phyloP scores from a whole-genome alignment of 1,284 basidiomycete species.

The Sporisorium sorghi region DNA sequence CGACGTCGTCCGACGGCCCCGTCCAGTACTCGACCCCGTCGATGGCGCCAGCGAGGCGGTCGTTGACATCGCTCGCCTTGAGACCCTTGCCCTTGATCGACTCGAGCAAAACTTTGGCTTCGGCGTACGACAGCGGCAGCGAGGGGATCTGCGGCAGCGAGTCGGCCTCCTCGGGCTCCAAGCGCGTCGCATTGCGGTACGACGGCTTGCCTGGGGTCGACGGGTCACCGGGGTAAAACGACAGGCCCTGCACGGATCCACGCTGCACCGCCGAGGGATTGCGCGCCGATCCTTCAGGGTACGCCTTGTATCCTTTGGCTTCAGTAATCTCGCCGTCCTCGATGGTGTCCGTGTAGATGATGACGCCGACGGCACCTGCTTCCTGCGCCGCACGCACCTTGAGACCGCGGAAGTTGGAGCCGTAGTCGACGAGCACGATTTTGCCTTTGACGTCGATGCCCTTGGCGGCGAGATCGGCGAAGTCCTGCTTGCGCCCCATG shows the following conservation, averaged over 20 bases:
- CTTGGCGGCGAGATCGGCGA: constrained; percentile 71
- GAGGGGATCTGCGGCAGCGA: constrained; percentile 87
- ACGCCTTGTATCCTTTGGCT: constrained; percentile 74
- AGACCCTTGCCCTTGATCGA: constrained; percentile 70
- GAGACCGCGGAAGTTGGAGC: constrained; percentile 83
- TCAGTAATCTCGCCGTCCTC: constrained; percentile 86
- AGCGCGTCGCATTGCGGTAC: constrained; percentile 83
- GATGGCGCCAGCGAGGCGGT: constrained; percentile 72
- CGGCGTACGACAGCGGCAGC: constrained; percentile 74
- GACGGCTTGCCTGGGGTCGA: constrained; percentile 87
- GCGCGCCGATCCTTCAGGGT: constrained; percentile 87
- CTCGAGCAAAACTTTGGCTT: constrained; percentile 72
- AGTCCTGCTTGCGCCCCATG: constrained; percentile 83
- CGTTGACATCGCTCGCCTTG: constrained; percentile 75
- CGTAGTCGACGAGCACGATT: constrained; percentile 87
- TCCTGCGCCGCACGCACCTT: constrained; percentile 85
- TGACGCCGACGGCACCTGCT: constrained; percentile 75
- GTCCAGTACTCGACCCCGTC: constrained; percentile 72
- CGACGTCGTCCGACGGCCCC: constrained; percentile 67
- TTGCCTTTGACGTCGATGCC: constrained; percentile 82
- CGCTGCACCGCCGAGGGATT: constrained; percentile 79
- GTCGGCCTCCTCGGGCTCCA: constrained; percentile 72
- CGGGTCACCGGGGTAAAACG: constrained; percentile 83
- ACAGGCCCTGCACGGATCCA: constrained; percentile 83
- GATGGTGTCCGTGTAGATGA: constrained; percentile 88